phyloP scores from a whole-genome alignment of 2,329 filamentous ascomycete species.

The Colletotrichum gloeosporioides region DNA sequence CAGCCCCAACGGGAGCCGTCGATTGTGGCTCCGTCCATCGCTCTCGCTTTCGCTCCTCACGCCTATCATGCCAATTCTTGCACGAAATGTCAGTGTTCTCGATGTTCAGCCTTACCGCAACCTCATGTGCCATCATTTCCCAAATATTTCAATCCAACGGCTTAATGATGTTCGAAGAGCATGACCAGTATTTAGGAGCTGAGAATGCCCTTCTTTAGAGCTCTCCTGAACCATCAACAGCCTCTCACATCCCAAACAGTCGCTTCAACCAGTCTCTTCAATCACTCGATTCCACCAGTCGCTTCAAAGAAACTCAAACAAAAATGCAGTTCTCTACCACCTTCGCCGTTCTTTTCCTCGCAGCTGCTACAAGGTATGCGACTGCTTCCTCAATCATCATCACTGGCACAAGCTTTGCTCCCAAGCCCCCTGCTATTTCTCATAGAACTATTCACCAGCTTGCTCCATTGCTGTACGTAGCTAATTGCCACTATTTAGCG shows the following conservation, averaged over 20 bases:
- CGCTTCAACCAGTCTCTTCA: not conserved
- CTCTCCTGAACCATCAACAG: not conserved
- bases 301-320: not conserved
- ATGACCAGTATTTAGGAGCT: not conserved
- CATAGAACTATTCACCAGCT: not conserved
- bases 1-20: not conserved
- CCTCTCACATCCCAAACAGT: not conserved
- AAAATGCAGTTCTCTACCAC: not conserved
- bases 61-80: not conserved
- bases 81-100: not conserved
- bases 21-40: not conserved
- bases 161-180: not conserved
- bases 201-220: not conserved
- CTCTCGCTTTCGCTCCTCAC: not conserved
- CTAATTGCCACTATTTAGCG: not conserved
- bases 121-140: not conserved
- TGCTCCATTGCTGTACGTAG: not conserved
- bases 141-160: not conserved
- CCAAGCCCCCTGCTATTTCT: not conserved
- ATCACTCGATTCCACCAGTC: not conserved
- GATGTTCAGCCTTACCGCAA: not conserved
- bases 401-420: not conserved
- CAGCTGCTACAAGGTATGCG: not conserved
- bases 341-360: not conserved
- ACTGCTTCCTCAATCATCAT: not conserved